Base-by-base conservation (phyloP, 306 rosid genomes). In the Lupinus albus region DNA sequence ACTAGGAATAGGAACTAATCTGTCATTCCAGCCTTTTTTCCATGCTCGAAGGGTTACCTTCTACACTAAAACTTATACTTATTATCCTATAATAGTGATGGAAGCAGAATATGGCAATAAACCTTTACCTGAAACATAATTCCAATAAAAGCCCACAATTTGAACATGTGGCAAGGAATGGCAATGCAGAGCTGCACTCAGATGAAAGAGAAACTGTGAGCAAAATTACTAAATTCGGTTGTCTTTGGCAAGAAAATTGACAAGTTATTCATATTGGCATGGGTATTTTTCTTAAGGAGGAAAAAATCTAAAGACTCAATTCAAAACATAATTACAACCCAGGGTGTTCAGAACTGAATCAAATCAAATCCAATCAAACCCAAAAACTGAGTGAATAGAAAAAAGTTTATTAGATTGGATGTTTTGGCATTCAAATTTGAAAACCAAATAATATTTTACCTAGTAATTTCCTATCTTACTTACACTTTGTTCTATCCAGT, bases 131-230 rank as follows among this genome's bases (percentile, higher is more conserved):
- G 97, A 38, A 86, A 60, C 96, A 93, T 89, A 61, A 93, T 89
- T 69, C 97, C 97, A 15, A 83, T 68, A 71, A 93, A 93, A 2
- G 98, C 98, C 98, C 98, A 88, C 55, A 86, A 56, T 91, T 89
- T 88, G 91, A 93, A 89, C 62, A 88, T 80, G 85, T 82, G 97
- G 73, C 96, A 93, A 55, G 98, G 98, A 84, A 93, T 91, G 41
- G 95, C 98, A 63, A 93, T 88, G 84, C 97, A 93, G 11, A 93
- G 65, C 98, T 93, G 87, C 76, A 82, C 21, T 69, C 18, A 32
- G 33, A 64, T 64, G 21, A 67, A 78, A 53, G 3, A 61, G 46
- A 50, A 61, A 70, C 50, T 60, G 59, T 64, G 70, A 72, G 61
- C 33, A 28, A 33, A 63, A 45, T 47, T 67, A 69, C 32, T 41